These are phyloP conservation scores for Calcarisporium arbuscula DNA, from an alignment of 2,329 filamentous ascomycete species.

Conservation along the genomic window DNA sequence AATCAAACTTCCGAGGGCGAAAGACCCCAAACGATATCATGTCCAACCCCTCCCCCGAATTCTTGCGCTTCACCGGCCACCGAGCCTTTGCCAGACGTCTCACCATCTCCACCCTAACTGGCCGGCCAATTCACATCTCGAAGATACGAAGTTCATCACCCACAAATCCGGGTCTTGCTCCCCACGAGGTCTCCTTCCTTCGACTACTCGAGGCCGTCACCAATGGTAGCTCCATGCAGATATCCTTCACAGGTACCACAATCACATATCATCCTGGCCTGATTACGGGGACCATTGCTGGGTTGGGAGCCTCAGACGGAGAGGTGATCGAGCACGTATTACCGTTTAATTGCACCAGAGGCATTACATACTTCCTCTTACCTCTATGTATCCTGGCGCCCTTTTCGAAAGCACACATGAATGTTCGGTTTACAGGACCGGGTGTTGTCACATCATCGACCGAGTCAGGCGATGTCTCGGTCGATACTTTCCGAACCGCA, in stretches of 20 bases:
- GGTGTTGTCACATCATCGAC: constrained; percentile 90
- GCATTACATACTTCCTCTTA: constrained; percentile 86
- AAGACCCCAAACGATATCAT: constrained; percentile 15
- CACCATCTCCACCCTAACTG: constrained; percentile 84
- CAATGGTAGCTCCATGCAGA: constrained; percentile 91
- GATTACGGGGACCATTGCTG: constrained; percentile 77
- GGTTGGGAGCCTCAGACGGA: constrained; percentile 61
- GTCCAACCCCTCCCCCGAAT: constrained; percentile 43
- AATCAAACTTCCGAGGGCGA: neutral
- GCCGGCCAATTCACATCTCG: constrained; percentile 82
- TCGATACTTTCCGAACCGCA: constrained; percentile 89
- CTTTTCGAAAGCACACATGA: constrained; percentile 87
- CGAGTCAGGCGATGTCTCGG: constrained; percentile 76
- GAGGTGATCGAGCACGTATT: constrained; percentile 79
- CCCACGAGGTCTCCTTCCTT: constrained; percentile 91
- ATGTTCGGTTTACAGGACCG: constrained; percentile 81
- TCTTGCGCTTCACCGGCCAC: constrained; percentile 76
- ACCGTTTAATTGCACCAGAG: constrained; percentile 68
- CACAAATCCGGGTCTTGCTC: constrained; percentile 80
- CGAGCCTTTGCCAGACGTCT: constrained; percentile 77
- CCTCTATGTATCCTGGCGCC: constrained; percentile 86
- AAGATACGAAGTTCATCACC: constrained; percentile 85
- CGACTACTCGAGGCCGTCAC: constrained; percentile 91
- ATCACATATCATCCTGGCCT: constrained; percentile 88
- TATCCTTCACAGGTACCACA: constrained; percentile 92